phyloP scores from a whole-genome alignment of 2,329 filamentous ascomycete genomes.

The Dactylellina haptotyla region DNA sequence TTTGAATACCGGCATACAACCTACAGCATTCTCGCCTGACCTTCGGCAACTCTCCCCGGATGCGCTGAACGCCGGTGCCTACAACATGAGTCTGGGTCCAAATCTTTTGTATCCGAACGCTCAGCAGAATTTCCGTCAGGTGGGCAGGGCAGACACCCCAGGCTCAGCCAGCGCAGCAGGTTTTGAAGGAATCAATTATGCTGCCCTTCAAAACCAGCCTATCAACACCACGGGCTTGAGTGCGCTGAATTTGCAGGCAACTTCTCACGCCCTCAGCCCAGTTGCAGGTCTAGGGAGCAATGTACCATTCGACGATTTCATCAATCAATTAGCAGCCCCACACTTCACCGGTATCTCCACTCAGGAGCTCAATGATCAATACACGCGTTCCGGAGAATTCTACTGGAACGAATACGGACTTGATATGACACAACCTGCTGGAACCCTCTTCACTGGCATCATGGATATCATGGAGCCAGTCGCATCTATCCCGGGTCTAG shows the following conservation, averaged over 20 bases:
- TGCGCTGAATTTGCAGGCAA: slow-evolving; percentile 8
- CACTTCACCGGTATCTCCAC: slow-evolving; percentile 24
- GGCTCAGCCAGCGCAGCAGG: slow-evolving; percentile 11
- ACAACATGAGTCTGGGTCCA: not conserved
- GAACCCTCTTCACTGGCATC: slow-evolving; percentile 21
- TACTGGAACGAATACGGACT: slow-evolving; percentile 17
- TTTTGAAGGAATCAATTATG: slow-evolving; percentile 12
- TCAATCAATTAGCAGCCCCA: slow-evolving; percentile 19
- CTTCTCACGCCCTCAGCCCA: slow-evolving; percentile 6
- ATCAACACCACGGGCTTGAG: slow-evolving; percentile 14
- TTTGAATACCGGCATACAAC: not conserved
- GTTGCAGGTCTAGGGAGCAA: not conserved
- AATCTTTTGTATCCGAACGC: not conserved
- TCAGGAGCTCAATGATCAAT: slow-evolving; percentile 9
- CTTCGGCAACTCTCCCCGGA: not conserved
- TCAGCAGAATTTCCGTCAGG: slow-evolving; percentile 6
- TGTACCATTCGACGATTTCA: slow-evolving; percentile 13
- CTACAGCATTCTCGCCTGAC: not conserved
- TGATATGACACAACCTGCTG: slow-evolving; percentile 17
- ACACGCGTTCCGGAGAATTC: slow-evolving; percentile 13
- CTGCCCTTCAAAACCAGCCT: slow-evolving; percentile 2
- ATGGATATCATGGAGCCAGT: slow-evolving; percentile 39
- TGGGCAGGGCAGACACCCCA: not conserved
- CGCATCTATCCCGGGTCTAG: slow-evolving; percentile 17
- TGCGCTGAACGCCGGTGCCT: not conserved